Percentiles rank a stretch among this genome's conserved stretches.
phyloP scores from a whole-genome alignment of 2,329 filamentous ascomycete genomes.

The Hypoxylon sp. region DNA sequence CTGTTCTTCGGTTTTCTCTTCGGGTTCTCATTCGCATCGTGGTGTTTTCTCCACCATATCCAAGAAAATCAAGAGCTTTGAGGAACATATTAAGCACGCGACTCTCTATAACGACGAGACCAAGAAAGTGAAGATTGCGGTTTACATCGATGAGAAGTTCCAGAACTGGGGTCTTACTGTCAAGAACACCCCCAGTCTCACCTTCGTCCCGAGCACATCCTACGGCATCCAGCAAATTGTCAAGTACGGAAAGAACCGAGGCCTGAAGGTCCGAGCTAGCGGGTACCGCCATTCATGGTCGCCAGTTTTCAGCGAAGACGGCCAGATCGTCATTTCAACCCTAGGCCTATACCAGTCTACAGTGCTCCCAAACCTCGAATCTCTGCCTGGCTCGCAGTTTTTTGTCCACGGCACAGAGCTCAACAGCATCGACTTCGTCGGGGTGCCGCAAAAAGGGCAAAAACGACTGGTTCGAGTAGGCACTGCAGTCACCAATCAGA shows the following conservation, averaged over 20 bases:
- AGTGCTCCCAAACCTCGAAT: constrained; percentile 57
- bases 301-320: constrained; percentile 58
- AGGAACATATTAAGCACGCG: constrained; percentile 1
- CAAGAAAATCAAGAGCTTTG: not conserved
- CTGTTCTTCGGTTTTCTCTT: not conserved
- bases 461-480: constrained; percentile 59
- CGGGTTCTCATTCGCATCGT: not conserved
- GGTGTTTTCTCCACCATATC: constrained; percentile 15
- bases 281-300: constrained; percentile 63
- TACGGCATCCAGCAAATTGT: constrained; percentile 60
- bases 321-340: constrained; percentile 61
- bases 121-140: constrained; percentile 14
- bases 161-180: constrained; percentile 61
- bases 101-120: constrained; percentile 29
- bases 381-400: constrained; percentile 47
- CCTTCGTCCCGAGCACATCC: constrained; percentile 60
- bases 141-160: constrained; percentile 48
- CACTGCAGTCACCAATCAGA: constrained; percentile 62
- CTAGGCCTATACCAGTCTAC: constrained; percentile 58
- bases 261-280: constrained; percentile 58
- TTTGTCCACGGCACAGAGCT: constrained; percentile 55
- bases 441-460: constrained; percentile 49
- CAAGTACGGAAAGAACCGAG: constrained; percentile 55
- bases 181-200: constrained; percentile 58
- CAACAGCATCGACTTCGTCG: constrained; percentile 58